These are phyloP conservation scores for Ganoderma leucocontextum DNA, from an alignment of 1,284 basidiomycete species.

Conservation along the genomic window DNA sequence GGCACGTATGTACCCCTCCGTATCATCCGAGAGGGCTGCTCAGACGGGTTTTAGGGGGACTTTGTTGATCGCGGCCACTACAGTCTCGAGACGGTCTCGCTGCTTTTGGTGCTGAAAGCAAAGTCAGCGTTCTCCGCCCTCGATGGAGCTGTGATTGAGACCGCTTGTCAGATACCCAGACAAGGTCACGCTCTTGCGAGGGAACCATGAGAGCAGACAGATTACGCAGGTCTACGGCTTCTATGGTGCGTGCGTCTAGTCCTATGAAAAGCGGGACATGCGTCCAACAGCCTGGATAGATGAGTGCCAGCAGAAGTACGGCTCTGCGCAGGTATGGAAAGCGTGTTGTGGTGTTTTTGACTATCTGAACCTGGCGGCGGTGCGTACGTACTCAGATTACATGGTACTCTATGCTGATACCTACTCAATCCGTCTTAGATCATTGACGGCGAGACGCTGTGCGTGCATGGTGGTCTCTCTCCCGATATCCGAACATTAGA, in stretches of 20 bases:
- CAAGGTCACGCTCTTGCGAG: too few relatives aligned
- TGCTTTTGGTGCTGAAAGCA: conserved; percentile 91
- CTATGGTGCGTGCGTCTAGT: conserved; percentile 71
- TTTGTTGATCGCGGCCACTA: conserved; percentile 98
- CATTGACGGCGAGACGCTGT: conserved; percentile 90
- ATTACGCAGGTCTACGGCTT: conserved; percentile 99
- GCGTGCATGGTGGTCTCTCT: conserved; percentile 94
- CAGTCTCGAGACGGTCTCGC: conserved; percentile 92
- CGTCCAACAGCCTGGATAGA: conserved; percentile 55
- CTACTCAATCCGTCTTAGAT: conserved; percentile 48
- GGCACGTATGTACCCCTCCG: conserved; percentile 71
- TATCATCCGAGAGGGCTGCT: conserved; percentile 31
- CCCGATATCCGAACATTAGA: conserved; percentile 93
- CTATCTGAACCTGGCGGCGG: conserved; percentile 92
- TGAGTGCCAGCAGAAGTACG: conserved; percentile 97
- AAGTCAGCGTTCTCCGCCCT: conserved; percentile 56
- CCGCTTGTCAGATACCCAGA: too few relatives aligned
- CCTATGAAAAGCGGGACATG: neutral
- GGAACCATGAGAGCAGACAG: conserved; percentile 96
- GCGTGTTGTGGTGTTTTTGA: conserved; percentile 96
- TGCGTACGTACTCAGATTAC: conserved; percentile 50
- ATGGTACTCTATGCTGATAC: neutral
- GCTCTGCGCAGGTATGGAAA: conserved; percentile 76
- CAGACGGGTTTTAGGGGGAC: conserved; percentile 74
- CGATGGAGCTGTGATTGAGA: conserved; percentile 6